Base-by-base conservation (phyloP, 768 basidiomycete species). In the Phylloporus sp. region DNA sequence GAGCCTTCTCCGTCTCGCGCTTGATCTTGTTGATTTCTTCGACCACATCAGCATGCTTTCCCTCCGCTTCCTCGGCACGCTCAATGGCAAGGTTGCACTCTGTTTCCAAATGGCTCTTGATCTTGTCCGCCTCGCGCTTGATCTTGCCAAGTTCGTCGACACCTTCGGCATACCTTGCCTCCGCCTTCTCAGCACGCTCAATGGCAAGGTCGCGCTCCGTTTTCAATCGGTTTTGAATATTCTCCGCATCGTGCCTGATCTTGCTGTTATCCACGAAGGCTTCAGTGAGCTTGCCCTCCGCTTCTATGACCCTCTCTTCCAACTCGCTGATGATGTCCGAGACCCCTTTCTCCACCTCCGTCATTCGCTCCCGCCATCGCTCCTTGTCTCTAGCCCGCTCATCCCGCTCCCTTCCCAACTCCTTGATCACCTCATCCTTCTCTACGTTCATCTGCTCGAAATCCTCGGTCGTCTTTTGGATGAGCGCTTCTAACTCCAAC, bases 311-410 rank as follows among this genome's bases (percentile, higher is more conserved):
- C 56, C 79, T 82, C 54, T 59, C 59, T 68, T 90, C 86, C 52
- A 92, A 67, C 45, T 82, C 80, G n/a, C 70, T 69, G 18, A 92
- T 73, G 50, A 91, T 84, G 9, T 70, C 80, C 32, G 80, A 78
- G 24, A 88, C 88, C 5, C 85, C 86, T 45, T 72, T 72, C 65
- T 90, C 84, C 9, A 88, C 85, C 52, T 88, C 87, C 9, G 56
- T 59, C 81, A 91, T 87, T 40, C 85, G 76, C 45, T 79, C 80
- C 58, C 80, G 81, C 83, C 85, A 91, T 39, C 81, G 70, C 26
- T 83, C 81, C 54, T 84, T 86, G 61, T 90, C 87, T 45, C 74
- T 74, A 12, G 75, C 69, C n/a, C 88, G 75, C 43, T 79, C 85
- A 20, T 67, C 71, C 49, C 65, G 77, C 65, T 89, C 87, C 34